These are phyloP conservation scores for Ceratobasidium sp. DNA, from an alignment of 1,284 basidiomycete species.

Conservation along the genomic window DNA sequence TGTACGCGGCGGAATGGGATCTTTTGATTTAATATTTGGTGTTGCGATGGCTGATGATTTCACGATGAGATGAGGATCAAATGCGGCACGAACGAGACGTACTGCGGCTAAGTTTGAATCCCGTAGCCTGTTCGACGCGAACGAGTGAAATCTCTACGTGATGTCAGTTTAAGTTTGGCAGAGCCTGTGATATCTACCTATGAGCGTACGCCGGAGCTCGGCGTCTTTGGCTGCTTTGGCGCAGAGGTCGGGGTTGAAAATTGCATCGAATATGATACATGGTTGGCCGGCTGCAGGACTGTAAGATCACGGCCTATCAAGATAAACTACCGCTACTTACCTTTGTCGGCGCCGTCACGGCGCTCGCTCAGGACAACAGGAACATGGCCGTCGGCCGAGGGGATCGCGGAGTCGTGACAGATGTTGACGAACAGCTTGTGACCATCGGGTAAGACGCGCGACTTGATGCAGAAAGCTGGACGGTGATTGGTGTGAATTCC, in stretches of 20 bases:
- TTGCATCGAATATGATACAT: constrained; percentile 74
- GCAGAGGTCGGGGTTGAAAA: constrained; percentile 69
- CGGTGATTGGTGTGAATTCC: constrained; percentile 24
- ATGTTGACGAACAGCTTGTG: constrained; percentile 78
- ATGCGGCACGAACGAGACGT: constrained; percentile 15
- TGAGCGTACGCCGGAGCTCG: constrained; percentile 73
- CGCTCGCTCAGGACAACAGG: constrained; percentile 77
- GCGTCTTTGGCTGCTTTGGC: constrained; percentile 66
- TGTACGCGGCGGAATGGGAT: constrained; percentile 44
- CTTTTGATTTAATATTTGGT: constrained; percentile 49
- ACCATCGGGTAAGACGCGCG: constrained; percentile 58
- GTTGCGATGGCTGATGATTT: constrained; percentile 46
- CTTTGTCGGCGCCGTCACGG: constrained; percentile 72
- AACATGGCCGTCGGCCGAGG: constrained; percentile 63
- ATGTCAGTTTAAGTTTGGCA: neutral
- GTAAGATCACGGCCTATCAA: constrained; percentile 17
- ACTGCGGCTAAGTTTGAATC: constrained; percentile 48
- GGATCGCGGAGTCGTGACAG: constrained; percentile 71
- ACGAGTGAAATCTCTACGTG: constrained; percentile 46
- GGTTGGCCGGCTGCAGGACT: constrained; percentile 67
- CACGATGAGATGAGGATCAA: constrained; percentile 26
- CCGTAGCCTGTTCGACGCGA: constrained; percentile 46
- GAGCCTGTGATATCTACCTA: constrained; percentile 61
- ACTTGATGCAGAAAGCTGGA: constrained; percentile 48
- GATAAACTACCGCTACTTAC: constrained; percentile 55